Conservation (phyloP, 148 eudicot species). For the Rhododendron molle region DNA sequence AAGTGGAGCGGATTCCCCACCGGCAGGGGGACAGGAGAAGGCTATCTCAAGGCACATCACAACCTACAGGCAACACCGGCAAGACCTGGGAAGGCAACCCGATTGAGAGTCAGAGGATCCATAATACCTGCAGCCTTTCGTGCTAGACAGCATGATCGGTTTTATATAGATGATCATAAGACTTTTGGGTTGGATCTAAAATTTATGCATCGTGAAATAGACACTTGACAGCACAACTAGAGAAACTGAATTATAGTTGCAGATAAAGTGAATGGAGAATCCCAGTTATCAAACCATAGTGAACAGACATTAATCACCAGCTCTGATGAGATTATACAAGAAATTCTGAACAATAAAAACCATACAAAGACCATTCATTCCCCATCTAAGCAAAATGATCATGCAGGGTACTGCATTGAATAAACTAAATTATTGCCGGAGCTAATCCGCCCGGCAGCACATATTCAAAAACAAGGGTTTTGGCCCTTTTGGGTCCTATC, state of each 20-base stretch:
- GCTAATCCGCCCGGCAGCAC: not conserved
- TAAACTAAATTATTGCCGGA: not conserved
- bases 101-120: too few relatives aligned
- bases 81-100: too few relatives aligned
- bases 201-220: not conserved
- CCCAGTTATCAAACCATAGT: not conserved
- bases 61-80: too few relatives aligned
- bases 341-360: not conserved
- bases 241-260: not conserved
- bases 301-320: not conserved
- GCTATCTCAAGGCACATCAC: too few relatives aligned
- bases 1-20: too few relatives aligned
- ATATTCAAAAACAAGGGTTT: conserved; percentile 5
- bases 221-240: not conserved
- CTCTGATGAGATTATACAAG: not conserved
- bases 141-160: not conserved
- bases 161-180: not conserved
- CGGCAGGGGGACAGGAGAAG: too few relatives aligned
- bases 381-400: not conserved
- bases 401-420: not conserved
- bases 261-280: not conserved
- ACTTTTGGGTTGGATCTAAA: not conserved
- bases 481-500: not conserved
- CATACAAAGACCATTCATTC: not conserved
- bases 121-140: too few relatives aligned